phyloP scores from a whole-genome alignment of 83 land plant species.

The Picea engelmannii region DNA sequence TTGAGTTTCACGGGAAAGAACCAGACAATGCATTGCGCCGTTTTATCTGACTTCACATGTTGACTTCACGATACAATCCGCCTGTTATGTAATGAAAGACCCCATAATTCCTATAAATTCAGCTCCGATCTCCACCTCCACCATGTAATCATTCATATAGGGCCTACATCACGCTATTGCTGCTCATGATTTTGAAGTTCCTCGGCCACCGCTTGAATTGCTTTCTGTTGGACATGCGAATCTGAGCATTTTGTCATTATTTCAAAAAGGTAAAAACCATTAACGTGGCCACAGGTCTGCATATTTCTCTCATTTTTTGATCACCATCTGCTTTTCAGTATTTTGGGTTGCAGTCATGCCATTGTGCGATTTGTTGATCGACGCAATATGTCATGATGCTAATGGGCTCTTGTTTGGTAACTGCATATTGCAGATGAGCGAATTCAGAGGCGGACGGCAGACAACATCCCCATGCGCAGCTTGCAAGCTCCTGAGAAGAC shows the following conservation, averaged over 20 bases:
- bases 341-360: neutral
- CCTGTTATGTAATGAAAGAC: too few species aligned
- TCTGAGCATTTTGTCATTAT: too few species aligned
- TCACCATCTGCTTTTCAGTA: too few species aligned
- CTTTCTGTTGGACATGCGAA: neutral
- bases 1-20: neutral
- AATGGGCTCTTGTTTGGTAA: too few species aligned
- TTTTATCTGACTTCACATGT: neutral
- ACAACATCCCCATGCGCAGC: slow-evolving; percentile 28
- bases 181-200: neutral
- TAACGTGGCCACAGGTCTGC: too few species aligned
- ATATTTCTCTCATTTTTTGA: too few species aligned
- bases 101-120: neutral
- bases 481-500: slow-evolving; percentile 22
- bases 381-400: too few species aligned
- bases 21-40: neutral
- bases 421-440: too few species aligned
- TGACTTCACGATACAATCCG: slow-evolving; percentile 7
- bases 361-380: neutral
- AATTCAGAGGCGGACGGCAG: slow-evolving; percentile 1
- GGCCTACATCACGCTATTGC: neutral
- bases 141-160: neutral
- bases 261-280: too few species aligned
- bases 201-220: neutral
- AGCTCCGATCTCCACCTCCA: neutral